Evolutionary conservation across 2,329 filamentous ascomycete species (phyloP).

Genomic region (Mycosphaerella sp.): DNA sequence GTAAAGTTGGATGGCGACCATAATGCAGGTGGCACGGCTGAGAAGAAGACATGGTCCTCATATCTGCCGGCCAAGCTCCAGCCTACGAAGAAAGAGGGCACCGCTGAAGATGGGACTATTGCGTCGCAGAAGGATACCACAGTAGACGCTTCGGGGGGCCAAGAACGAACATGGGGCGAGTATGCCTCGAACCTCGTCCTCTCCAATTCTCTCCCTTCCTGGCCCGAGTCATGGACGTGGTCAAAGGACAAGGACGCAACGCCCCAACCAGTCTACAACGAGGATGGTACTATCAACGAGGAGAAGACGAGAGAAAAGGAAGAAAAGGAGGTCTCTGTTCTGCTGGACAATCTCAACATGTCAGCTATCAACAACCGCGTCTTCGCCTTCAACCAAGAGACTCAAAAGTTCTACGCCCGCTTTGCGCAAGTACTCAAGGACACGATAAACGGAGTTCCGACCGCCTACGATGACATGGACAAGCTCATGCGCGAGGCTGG

Average conservation of each 20-base stretch:
- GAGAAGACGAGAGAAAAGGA: slow-evolving; percentile 48
- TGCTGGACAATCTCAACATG: slow-evolving; percentile 80
- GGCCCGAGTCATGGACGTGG: slow-evolving; percentile 19
- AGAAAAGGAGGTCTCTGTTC: slow-evolving; percentile 65
- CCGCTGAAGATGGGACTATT: background rate
- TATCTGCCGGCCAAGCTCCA: slow-evolving; percentile 29
- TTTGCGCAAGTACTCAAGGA: slow-evolving; percentile 93
- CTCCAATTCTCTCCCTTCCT: slow-evolving; percentile 24
- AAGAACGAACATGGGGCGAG: slow-evolving; percentile 29
- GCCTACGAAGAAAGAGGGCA: slow-evolving; percentile 11
- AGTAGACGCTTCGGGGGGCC: slow-evolving; percentile 3
- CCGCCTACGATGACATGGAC: slow-evolving; percentile 85
- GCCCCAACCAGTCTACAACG: slow-evolving; percentile 34
- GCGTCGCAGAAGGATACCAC: slow-evolving; percentile 1
- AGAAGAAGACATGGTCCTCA: slow-evolving; percentile 35
- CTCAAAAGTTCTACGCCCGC: slow-evolving; percentile 69
- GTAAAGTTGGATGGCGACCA: slow-evolving; percentile 18
- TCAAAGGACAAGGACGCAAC: slow-evolving; percentile 32
- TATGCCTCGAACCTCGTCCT: slow-evolving; percentile 29
- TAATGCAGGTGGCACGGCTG: slow-evolving; percentile 28
- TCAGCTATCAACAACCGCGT: slow-evolving; percentile 78
- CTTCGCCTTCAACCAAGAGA: slow-evolving; percentile 77
- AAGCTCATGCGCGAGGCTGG: slow-evolving; percentile 59
- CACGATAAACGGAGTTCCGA: slow-evolving; percentile 84
- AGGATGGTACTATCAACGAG: slow-evolving; percentile 34